These are phyloP conservation scores for Oxyria digyna DNA, from an alignment of 148 eudicot species.

Conservation along the genomic window DNA sequence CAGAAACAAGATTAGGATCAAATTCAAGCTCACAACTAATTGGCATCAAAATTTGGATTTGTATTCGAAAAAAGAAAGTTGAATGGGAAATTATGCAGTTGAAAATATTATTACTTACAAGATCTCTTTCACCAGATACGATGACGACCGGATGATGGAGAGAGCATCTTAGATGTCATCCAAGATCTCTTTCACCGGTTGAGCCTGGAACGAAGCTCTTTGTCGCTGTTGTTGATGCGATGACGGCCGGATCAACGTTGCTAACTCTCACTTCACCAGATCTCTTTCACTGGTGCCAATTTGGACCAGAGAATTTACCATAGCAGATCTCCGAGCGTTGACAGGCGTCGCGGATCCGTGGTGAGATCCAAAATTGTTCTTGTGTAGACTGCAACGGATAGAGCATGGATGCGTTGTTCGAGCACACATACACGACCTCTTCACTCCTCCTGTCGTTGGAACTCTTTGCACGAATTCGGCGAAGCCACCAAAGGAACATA, in stretches of 20 bases:
- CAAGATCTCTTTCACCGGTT: too few species aligned
- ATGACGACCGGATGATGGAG: too few species aligned
- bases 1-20: too few species aligned
- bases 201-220: slow-evolving; percentile 35
- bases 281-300: slow-evolving; percentile 75
- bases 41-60: too few species aligned
- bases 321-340: slow-evolving; percentile 52
- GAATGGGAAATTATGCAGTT: too few species aligned
- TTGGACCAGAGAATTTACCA: slow-evolving; percentile 65
- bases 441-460: slow-evolving; percentile 16
- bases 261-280: slow-evolving; percentile 47
- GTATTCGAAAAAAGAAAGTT: too few species aligned
- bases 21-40: too few species aligned
- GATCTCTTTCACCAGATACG: too few species aligned
- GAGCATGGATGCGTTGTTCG: slow-evolving; percentile 81
- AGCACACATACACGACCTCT: slow-evolving; percentile 67
- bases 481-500: too few species aligned
- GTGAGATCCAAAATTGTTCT: slow-evolving; percentile 18
- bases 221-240: slow-evolving; percentile 57
- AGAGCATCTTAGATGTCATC: too few species aligned
- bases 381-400: slow-evolving; percentile 68
- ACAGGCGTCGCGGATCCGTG: slow-evolving; percentile 35
- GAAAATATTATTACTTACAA: too few species aligned
- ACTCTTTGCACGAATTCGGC: too few species aligned
- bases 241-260: slow-evolving; percentile 69